Percentiles rank a stretch among this genome's conserved stretches.
phyloP scores from a whole-genome alignment of 257 asterid species.

The Nicotiana benthamiana region DNA sequence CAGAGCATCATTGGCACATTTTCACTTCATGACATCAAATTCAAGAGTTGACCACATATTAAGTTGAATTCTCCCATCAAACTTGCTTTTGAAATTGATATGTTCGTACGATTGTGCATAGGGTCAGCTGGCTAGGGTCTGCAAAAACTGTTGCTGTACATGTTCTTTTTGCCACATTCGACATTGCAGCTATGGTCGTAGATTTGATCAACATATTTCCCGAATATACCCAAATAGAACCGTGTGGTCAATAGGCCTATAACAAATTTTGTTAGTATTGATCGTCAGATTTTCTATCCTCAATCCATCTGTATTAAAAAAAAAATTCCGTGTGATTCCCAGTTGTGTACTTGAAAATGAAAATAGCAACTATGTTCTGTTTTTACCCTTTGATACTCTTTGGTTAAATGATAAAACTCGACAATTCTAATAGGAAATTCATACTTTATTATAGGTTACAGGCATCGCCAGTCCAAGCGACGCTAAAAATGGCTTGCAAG shows the following conservation, averaged over 20 bases:
- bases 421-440: background rate
- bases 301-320: background rate
- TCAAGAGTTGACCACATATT: background rate
- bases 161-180: background rate
- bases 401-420: background rate
- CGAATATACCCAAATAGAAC: background rate
- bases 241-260: background rate
- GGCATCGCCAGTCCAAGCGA: background rate
- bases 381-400: background rate
- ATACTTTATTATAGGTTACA: background rate
- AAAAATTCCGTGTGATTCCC: background rate
- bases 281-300: background rate
- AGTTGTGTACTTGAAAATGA: background rate
- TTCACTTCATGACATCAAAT: slow-evolving; percentile 32
- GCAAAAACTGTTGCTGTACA: slow-evolving; percentile 2
- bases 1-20: slow-evolving; percentile 65
- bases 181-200: background rate
- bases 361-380: background rate
- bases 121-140: slow-evolving; percentile 4
- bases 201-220: background rate
- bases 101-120: slow-evolving; percentile 17
- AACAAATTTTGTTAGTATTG: background rate
- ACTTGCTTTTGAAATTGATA: background rate
- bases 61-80: background rate
- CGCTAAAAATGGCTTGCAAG: background rate